phyloP scores from a whole-genome alignment of 257 asterid genomes.

The Solanum pennellii region DNA sequence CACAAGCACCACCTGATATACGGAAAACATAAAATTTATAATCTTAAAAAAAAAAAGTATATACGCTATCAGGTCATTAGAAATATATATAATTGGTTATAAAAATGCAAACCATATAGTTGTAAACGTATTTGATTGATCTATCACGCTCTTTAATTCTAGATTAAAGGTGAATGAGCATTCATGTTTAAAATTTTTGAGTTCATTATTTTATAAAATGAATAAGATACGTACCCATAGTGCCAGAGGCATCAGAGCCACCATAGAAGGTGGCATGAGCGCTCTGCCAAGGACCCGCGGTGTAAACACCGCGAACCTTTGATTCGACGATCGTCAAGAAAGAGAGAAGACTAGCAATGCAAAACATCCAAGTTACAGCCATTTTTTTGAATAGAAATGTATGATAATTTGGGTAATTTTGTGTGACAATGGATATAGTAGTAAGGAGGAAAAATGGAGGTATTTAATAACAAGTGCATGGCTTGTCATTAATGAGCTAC shows the following conservation, averaged over 20 bases:
- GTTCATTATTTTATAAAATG: too few relatives aligned
- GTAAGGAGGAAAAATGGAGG: neutral
- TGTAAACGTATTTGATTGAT: too few relatives aligned
- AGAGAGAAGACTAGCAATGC: neutral
- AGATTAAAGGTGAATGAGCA: neutral
- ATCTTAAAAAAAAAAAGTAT: too few relatives aligned
- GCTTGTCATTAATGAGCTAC: neutral
- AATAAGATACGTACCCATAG: conserved; percentile 37
- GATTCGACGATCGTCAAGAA: conserved; percentile 7
- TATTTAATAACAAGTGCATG: neutral
- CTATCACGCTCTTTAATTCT: neutral
- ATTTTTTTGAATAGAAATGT: neutral
- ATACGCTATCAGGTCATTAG: neutral
- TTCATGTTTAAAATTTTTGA: accelerated
- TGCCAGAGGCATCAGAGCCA: conserved; percentile 59
- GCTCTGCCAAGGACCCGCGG: conserved; percentile 34
- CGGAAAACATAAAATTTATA: too few relatives aligned
- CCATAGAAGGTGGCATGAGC: conserved; percentile 72
- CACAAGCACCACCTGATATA: conserved; percentile 69
- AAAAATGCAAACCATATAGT: too few relatives aligned
- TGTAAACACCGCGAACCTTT: conserved; percentile 36
- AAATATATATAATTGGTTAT: too few relatives aligned
- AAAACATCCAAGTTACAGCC: neutral
- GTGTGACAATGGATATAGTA: neutral
- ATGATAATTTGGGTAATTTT: neutral